A percentile compares a stretch with the other conserved stretches of the same genome.
These are phyloP conservation scores for Picea sitchensis DNA, from an alignment of 75 land plant species.

Conservation along the genomic window DNA sequence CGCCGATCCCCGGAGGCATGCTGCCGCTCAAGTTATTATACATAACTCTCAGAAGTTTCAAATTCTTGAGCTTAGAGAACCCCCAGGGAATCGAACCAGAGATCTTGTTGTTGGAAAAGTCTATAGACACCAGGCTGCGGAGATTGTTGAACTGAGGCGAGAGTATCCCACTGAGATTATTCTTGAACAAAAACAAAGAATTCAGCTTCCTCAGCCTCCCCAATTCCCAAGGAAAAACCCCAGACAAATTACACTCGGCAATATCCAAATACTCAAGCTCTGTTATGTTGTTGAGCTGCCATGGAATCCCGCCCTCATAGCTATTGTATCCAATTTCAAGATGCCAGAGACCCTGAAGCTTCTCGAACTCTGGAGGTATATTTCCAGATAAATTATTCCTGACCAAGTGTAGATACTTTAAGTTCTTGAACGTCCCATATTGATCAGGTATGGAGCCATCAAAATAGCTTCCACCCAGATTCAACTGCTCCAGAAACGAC, in stretches of 20 bases:
- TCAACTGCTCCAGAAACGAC: slow-evolving; percentile 39
- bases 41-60: slow-evolving; percentile 49
- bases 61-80: slow-evolving; percentile 21
- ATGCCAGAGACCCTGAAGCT: slow-evolving; percentile 37
- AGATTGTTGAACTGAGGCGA: no score
- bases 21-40: slow-evolving; percentile 50
- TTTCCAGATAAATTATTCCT: slow-evolving; percentile 38
- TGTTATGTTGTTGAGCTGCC: slow-evolving; percentile 46
- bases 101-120: slow-evolving; percentile 58
- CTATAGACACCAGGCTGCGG: slow-evolving; percentile 24
- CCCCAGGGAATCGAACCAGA: slow-evolving; percentile 48
- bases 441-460: slow-evolving; percentile 48
- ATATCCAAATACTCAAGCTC: slow-evolving; percentile 54
- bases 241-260: slow-evolving; percentile 52
- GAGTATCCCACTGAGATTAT: slow-evolving; percentile 36
- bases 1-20: slow-evolving; percentile 55
- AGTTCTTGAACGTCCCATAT: slow-evolving; percentile 31
- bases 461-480: slow-evolving; percentile 81
- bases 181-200: slow-evolving; percentile 52
- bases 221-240: slow-evolving; percentile 32
- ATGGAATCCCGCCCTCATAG: slow-evolving; percentile 42
- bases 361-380: slow-evolving; percentile 31
- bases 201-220: slow-evolving; percentile 37
- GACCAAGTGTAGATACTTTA: slow-evolving; percentile 48
- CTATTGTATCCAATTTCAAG: slow-evolving; percentile 67